Conservation (phyloP, 2,329 filamentous ascomycete species). For the Tolypocladium ophioglossoides region DNA sequence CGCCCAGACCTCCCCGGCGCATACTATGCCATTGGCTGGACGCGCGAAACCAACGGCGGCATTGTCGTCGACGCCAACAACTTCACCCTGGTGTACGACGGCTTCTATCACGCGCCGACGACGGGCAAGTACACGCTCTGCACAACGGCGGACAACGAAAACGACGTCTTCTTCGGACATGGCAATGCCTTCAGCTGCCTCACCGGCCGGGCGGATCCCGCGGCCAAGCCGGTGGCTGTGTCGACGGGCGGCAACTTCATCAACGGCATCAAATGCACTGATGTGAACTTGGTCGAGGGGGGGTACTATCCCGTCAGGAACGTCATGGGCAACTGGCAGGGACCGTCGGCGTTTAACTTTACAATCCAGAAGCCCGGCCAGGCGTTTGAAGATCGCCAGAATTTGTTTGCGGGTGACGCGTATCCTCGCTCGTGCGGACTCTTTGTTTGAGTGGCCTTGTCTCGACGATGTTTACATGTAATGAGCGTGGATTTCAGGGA, state of each 20-base stretch:
- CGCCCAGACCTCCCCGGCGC: background rate
- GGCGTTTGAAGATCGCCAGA: constrained; percentile 3
- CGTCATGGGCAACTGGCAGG: constrained; percentile 11
- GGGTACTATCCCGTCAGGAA: constrained; percentile 10
- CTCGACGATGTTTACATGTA: too few relatives aligned
- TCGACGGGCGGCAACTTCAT: constrained; percentile 7
- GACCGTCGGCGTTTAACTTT: constrained; percentile 6
- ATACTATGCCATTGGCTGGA: constrained; percentile 6
- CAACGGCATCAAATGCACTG: constrained; percentile 8
- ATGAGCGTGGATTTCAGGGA: background rate
- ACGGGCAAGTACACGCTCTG: constrained; percentile 11
- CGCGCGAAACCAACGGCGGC: constrained; percentile 5
- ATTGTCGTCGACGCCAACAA: constrained; percentile 12
- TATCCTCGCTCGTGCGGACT: constrained; percentile 2
- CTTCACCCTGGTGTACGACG: constrained; percentile 12
- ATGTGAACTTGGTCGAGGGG: constrained; percentile 6
- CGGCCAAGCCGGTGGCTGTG: constrained; percentile 5
- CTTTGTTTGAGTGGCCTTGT: background rate
- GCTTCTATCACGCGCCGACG: constrained; percentile 7
- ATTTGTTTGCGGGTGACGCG: constrained; percentile 2
- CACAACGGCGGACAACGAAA: constrained; percentile 11
- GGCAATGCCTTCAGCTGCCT: constrained; percentile 10
- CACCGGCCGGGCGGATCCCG: constrained; percentile 1
- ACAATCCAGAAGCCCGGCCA: constrained; percentile 4
- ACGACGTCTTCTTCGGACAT: constrained; percentile 11